phyloP scores from a whole-genome alignment of 768 basidiomycete genomes.

The Cyclocybe aegerita region DNA sequence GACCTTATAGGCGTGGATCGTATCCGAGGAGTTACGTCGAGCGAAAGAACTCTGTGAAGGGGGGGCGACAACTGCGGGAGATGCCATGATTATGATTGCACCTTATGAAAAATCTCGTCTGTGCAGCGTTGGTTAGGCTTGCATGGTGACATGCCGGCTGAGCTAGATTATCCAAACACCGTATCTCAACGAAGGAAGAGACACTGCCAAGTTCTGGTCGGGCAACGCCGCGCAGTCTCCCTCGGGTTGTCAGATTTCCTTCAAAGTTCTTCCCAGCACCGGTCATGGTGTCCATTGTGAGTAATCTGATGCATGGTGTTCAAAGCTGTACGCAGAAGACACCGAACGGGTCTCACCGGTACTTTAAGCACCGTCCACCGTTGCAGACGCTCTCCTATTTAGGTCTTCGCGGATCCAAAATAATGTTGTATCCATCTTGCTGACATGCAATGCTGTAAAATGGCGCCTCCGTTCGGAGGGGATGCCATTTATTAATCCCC shows the following conservation, averaged over 20 bases:
- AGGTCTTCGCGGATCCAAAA: constrained; percentile 16
- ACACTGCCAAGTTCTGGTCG: background rate
- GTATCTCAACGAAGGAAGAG: constrained; percentile 20
- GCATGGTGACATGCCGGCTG: constrained; percentile 15
- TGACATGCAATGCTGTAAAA: constrained; percentile 15
- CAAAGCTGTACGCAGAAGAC: background rate
- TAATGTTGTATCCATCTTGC: constrained; percentile 5
- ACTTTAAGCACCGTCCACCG: background rate
- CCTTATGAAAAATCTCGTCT: constrained; percentile 22
- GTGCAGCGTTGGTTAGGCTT: constrained; percentile 16
- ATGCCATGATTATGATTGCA: constrained; percentile 27
- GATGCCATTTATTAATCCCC: constrained; percentile 22
- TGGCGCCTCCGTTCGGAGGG: constrained; percentile 11
- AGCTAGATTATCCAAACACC: constrained; percentile 29
- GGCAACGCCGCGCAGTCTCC: constrained; percentile 1
- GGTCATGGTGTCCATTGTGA: constrained; percentile 4
- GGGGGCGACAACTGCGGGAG: constrained; percentile 29
- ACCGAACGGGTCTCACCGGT: background rate
- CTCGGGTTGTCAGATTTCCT: constrained; percentile 13
- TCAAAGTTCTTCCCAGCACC: constrained; percentile 1
- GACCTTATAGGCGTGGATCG: constrained; percentile 23
- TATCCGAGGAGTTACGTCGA: constrained; percentile 29
- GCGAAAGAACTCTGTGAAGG: constrained; percentile 14
- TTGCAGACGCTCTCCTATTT: background rate
- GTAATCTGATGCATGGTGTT: constrained; percentile 9